Percentiles rank a stretch among this genome's conserved stretches.
Conservation (phyloP, 306 rosid genomes). For the Rosa rugosa region DNA sequence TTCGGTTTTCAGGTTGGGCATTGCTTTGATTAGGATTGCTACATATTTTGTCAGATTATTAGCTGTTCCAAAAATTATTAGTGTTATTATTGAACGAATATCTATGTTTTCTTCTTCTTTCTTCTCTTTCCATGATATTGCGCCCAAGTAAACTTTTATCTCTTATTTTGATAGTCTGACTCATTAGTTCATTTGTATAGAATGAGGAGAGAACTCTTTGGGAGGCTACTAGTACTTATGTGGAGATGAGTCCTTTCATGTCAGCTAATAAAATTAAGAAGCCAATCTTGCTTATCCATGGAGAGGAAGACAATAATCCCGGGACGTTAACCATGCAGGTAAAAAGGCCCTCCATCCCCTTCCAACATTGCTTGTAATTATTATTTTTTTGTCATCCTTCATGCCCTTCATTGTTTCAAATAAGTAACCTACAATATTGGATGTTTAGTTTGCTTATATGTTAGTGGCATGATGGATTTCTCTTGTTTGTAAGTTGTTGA, state of each 20-base stretch:
- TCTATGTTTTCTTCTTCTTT: background rate
- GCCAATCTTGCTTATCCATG: constrained; percentile 95
- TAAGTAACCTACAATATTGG: background rate
- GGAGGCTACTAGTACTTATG: constrained; percentile 86
- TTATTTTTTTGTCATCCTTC: background rate
- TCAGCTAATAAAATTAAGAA: constrained; percentile 93
- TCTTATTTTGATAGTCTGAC: constrained; percentile 15
- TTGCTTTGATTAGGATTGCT: too few relatives aligned
- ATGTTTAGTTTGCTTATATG: background rate
- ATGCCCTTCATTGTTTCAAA: constrained; percentile 1
- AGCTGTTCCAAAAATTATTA: too few relatives aligned
- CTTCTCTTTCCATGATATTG: constrained; percentile 22
- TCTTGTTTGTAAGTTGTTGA: constrained; percentile 20
- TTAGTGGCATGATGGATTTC: background rate
- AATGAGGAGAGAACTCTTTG: constrained; percentile 97
- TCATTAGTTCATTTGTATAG: constrained; percentile 41
- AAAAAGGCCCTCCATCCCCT: too few relatives aligned
- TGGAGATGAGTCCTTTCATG: constrained; percentile 98
- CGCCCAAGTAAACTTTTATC: constrained; percentile 10
- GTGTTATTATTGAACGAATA: background rate
- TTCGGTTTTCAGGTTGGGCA: too few relatives aligned
- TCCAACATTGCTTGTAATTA: background rate
- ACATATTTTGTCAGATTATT: too few relatives aligned
- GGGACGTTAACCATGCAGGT: too few relatives aligned
- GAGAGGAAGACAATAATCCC: constrained; percentile 97